These are phyloP conservation scores for Hortiboletus campestris DNA, from an alignment of 768 basidiomycete species.

Conservation along the genomic window DNA sequence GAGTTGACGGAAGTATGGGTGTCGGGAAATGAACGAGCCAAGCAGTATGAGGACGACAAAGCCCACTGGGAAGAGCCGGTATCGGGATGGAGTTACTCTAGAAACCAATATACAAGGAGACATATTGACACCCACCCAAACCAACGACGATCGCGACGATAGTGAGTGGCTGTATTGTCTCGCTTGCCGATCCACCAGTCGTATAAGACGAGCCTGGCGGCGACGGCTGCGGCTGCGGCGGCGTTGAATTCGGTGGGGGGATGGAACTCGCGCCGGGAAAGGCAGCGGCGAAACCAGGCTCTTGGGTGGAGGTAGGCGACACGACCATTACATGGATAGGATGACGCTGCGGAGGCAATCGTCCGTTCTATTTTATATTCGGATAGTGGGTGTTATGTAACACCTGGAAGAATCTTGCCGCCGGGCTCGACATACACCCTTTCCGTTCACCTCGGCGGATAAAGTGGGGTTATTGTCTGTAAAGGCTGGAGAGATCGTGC, in stretches of 20 bases:
- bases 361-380: not conserved
- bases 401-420: not conserved
- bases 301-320: not conserved
- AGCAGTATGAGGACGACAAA: conserved; percentile 11
- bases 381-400: not conserved
- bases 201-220: not conserved
- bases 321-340: not conserved
- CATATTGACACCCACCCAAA: conserved; percentile 4
- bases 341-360: not conserved
- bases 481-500: not conserved
- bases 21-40: not conserved
- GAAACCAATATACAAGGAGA: not conserved
- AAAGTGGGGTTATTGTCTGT: not conserved
- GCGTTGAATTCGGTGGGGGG: not conserved
- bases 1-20: not conserved
- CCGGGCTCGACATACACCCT: not conserved
- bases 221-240: not conserved
- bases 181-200: not conserved
- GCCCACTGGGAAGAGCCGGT: not conserved
- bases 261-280: not conserved
- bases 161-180: conserved; percentile 8
- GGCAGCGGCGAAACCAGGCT: not conserved
- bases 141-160: conserved; percentile 12
- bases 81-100: not conserved
- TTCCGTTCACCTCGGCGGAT: not conserved